Conservation (phyloP, 176 grass and related monocot genomes). For the Hyparrhenia diplandra region DNA sequence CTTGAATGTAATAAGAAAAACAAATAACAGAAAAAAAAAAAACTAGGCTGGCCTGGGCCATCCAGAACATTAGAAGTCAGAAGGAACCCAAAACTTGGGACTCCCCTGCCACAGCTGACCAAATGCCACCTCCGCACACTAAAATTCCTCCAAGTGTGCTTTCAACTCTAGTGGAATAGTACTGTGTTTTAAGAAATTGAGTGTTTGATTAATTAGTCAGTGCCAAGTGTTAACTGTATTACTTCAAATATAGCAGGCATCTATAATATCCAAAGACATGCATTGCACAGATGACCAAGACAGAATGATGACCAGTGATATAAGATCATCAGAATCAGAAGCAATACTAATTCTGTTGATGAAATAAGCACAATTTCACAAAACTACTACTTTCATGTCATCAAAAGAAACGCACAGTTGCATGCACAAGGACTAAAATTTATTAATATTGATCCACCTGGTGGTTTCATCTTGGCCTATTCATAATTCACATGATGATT, state of each 20-base stretch:
- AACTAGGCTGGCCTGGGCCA: background rate
- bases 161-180: background rate
- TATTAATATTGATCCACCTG: background rate
- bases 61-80: background rate
- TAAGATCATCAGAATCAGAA: background rate
- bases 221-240: background rate
- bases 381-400: background rate
- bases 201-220: background rate
- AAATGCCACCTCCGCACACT: background rate
- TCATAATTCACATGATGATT: background rate
- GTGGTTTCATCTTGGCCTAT: background rate
- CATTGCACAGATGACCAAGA: background rate
- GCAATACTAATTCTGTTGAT: background rate
- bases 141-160: background rate
- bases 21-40: background rate
- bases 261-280: background rate
- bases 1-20: background rate
- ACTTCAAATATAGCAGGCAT: background rate
- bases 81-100: background rate
- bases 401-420: background rate
- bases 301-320: background rate
- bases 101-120: background rate
- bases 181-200: background rate
- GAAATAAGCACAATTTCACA: background rate
- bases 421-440: background rate